phyloP scores from a whole-genome alignment of 2,329 filamentous ascomycete genomes.

The Colletotrichum costaricense region DNA sequence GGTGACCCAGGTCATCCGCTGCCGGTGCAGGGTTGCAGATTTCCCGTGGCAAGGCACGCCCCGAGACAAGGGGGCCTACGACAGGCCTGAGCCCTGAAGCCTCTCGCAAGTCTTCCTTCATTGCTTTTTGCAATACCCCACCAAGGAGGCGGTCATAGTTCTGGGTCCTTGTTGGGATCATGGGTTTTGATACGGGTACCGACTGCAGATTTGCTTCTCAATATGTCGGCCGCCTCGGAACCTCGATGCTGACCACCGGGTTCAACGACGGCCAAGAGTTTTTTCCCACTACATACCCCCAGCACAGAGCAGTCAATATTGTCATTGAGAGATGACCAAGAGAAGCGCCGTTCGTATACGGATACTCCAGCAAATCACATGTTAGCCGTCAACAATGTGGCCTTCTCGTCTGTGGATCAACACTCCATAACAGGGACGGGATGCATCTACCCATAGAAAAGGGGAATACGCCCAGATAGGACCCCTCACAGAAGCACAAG shows the following conservation, averaged over 20 bases:
- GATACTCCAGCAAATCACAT: neutral
- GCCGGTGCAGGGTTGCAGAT: constrained; percentile 9
- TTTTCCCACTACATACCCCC: neutral
- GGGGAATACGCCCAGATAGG: constrained; percentile 5
- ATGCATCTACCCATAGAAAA: constrained; percentile 23
- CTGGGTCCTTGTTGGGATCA: constrained; percentile 4
- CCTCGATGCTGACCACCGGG: too few relatives aligned
- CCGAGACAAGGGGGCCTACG: constrained; percentile 17
- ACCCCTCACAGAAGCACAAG: neutral
- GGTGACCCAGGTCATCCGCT: constrained; percentile 2
- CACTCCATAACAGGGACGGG: constrained; percentile 7
- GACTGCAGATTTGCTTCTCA: constrained; percentile 14
- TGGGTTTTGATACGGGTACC: constrained; percentile 2
- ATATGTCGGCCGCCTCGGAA: neutral
- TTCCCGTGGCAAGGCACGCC: constrained; percentile 24
- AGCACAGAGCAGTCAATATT: neutral
- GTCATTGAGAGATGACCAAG: neutral
- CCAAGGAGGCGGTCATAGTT: constrained; percentile 14
- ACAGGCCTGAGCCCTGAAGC: constrained; percentile 12
- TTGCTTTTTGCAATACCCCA: constrained; percentile 19
- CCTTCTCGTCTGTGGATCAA: constrained; percentile 25
- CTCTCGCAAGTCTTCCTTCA: constrained; percentile 19
- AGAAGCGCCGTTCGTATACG: neutral
- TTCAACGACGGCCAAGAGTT: neutral
- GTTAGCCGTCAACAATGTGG: neutral